These are phyloP conservation scores for Cnidoscolus chayamansa DNA, from an alignment of 441 rosid species.

Conservation along the genomic window DNA sequence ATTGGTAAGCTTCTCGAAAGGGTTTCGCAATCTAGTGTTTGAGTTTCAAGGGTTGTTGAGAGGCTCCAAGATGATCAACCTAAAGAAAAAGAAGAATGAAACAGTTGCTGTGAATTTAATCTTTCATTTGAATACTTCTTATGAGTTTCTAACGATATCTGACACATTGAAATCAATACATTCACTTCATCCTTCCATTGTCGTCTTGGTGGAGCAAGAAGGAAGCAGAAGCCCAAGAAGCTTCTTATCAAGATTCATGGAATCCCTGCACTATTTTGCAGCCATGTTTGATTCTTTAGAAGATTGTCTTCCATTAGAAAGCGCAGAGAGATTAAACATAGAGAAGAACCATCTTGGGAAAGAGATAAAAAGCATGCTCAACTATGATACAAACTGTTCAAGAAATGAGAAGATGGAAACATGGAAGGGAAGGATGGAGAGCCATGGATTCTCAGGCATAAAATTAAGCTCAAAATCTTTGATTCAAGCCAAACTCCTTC, in stretches of 20 bases:
- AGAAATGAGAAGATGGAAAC: constrained; percentile 47
- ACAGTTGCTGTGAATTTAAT: constrained; percentile 54
- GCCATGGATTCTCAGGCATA: constrained; percentile 47
- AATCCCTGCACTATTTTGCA: constrained; percentile 54
- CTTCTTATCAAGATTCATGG: constrained; percentile 62
- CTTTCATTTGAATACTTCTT: constrained; percentile 41
- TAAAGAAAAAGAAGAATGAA: constrained; percentile 47
- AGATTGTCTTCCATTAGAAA: constrained; percentile 54
- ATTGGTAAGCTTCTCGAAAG: constrained; percentile 48
- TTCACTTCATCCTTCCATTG: constrained; percentile 47
- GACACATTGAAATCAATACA: constrained; percentile 40
- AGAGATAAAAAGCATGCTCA: constrained; percentile 51
- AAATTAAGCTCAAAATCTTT: constrained; percentile 50
- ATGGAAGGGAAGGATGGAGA: constrained; percentile 62
- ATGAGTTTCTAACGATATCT: constrained; percentile 29
- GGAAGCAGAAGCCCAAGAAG: constrained; percentile 39
- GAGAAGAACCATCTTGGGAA: constrained; percentile 64
- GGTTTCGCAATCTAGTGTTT: constrained; percentile 44
- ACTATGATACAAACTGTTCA: constrained; percentile 31
- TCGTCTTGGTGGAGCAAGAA: constrained; percentile 53
- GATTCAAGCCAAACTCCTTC: constrained; percentile 61
- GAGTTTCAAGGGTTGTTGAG: constrained; percentile 52
- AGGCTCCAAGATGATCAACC: constrained; percentile 32
- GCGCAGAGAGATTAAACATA: constrained; percentile 45
- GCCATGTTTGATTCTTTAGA: constrained; percentile 72